Percentiles rank a stretch among this genome's conserved stretches.
phyloP scores from a whole-genome alignment of 345 rosid genomes.

The Kandelia obovata region DNA sequence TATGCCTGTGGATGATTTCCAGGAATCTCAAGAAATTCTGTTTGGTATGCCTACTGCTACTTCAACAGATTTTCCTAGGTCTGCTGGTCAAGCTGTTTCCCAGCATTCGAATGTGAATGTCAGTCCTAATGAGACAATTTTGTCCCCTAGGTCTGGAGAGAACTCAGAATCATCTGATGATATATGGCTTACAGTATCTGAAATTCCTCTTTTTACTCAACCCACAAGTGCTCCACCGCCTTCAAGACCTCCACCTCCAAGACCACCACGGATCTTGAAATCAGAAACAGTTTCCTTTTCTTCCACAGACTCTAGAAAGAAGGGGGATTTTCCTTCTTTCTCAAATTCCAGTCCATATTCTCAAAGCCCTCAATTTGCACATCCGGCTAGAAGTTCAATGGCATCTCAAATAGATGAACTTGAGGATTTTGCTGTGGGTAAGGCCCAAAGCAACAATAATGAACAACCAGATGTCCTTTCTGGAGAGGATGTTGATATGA shows the following conservation, averaged over 20 bases:
- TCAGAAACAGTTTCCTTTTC: slow-evolving; percentile 37
- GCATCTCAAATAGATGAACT: slow-evolving; percentile 70
- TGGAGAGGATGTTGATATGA: slow-evolving; percentile 54
- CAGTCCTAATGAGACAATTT: slow-evolving; percentile 34
- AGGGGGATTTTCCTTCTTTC: slow-evolving; percentile 45
- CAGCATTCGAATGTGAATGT: slow-evolving; percentile 43
- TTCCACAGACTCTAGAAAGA: slow-evolving; percentile 44
- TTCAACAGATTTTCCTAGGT: slow-evolving; percentile 33
- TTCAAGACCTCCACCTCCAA: slow-evolving; percentile 95
- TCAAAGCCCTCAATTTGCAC: slow-evolving; percentile 39
- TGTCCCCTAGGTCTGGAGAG: slow-evolving; percentile 49
- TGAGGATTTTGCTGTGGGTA: slow-evolving; percentile 63
- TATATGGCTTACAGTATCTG: slow-evolving; percentile 89
- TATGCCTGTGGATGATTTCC: slow-evolving; percentile 42
- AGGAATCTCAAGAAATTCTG: slow-evolving; percentile 39
- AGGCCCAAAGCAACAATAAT: slow-evolving; percentile 38
- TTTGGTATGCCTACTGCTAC: slow-evolving; percentile 39
- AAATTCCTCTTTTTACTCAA: slow-evolving; percentile 81
- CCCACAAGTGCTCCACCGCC: slow-evolving; percentile 90
- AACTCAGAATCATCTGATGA: slow-evolving; percentile 58
- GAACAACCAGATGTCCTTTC: slow-evolving; percentile 44
- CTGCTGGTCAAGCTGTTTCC: slow-evolving; percentile 41
- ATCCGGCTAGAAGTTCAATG: slow-evolving; percentile 37
- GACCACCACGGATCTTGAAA: slow-evolving; percentile 58
- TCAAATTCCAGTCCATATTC: slow-evolving; percentile 47